Evolutionary conservation across 257 asterid genomes (phyloP).

Genomic region (Asclepias syriaca): DNA sequence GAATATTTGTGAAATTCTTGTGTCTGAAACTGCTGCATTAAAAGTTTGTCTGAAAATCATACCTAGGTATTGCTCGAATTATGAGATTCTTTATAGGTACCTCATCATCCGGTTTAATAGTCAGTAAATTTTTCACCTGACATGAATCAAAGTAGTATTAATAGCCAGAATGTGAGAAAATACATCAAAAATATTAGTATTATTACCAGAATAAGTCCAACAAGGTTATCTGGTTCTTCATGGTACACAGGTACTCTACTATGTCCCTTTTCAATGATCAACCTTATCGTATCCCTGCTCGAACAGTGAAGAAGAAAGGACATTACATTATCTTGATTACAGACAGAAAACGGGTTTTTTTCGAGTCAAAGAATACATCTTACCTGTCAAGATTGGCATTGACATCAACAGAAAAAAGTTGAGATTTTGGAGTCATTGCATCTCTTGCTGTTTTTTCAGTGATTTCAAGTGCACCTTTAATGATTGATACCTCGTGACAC

Average conservation of each 20-base stretch:
- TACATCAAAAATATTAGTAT: not conserved
- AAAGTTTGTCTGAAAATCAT: not conserved
- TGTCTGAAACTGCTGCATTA: not conserved
- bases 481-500: constrained; percentile 60
- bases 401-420: constrained; percentile 57
- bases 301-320: not conserved
- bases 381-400: constrained; percentile 65
- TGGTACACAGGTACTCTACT: constrained; percentile 77
- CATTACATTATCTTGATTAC: not conserved
- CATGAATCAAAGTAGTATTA: not conserved
- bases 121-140: constrained; percentile 69
- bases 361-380: not conserved
- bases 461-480: constrained; percentile 72
- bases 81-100: constrained; percentile 48
- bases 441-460: constrained; percentile 66
- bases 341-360: not conserved
- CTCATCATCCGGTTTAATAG: constrained; percentile 43
- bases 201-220: constrained; percentile 78
- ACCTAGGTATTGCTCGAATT: constrained; percentile 71
- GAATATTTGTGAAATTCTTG: not conserved
- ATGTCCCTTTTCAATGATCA: constrained; percentile 67
- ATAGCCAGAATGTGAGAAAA: not conserved
- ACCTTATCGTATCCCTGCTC: constrained; percentile 51
- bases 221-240: constrained; percentile 51
- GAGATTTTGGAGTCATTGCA: constrained; percentile 65